Evolutionary conservation across 2,329 filamentous ascomycete genomes (phyloP), one percentile per base, ranked within the genome.

Genomic region (Fusarium musae): DNA sequence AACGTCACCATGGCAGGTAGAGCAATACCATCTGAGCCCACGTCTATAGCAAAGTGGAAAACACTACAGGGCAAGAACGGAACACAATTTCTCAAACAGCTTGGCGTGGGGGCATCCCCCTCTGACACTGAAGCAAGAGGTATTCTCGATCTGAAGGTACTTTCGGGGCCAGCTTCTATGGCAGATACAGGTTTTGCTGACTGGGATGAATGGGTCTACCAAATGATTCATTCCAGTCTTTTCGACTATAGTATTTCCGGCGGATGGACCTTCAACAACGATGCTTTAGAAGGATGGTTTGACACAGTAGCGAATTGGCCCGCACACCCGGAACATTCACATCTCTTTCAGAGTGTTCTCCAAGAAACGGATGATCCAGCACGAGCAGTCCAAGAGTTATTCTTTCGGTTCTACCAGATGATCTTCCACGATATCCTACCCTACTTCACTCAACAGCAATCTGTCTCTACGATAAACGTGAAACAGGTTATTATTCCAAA

Each of bases 351-450:
- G 16, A 47, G 9, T 7, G 28, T 71, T 7, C 49, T 74, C 0
- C 63, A 61, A 13, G 13, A 58, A 10, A 74, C 72, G 2, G 21
- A 37, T 0, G 19, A 73, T 39, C 72, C 72, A 3, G 62, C 72
- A 0, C 30, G 44, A 16, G 70, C 72, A 0, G n/a, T 74, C 0
- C 42, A 74, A 9, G 54, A 53, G 0, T 15, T 74, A 0, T 39
- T 56, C 11, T 54, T 47, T 10, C 60, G 67, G 0, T 47, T 74
- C 26, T 58, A 56, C 19, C 67, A 73, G 15, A 74, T 74, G 72
- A 53, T 71, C 1, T 74, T 58, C 16, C 28, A 74, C 19, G 60
- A 74, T 0, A 57, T 44, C 3, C 34, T 62, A 2, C 60, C 43
- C 1, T 57, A 47, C 9, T 73, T 30, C 19, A 69, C 47, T 3